Percentiles rank a stretch among this genome's conserved stretches.
These are phyloP conservation scores for Vitis hybrid DNA, from an alignment of 177 flowering plant genomes.

Conservation along the genomic window DNA sequence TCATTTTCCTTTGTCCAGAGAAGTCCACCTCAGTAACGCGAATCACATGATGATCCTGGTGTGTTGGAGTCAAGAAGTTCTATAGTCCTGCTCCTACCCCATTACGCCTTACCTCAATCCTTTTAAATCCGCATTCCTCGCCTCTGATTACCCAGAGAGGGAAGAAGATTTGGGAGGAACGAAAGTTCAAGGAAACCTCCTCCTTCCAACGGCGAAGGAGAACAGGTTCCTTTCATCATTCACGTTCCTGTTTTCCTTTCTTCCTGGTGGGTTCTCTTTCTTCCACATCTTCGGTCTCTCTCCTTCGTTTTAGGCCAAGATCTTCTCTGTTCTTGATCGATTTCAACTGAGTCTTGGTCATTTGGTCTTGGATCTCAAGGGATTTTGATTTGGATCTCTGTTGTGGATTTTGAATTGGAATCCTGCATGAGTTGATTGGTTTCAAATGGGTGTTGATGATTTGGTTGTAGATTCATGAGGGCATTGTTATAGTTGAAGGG, in stretches of 20 bases:
- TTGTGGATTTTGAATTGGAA: neutral
- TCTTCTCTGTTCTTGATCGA: neutral
- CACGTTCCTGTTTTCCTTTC: slow-evolving; percentile 11
- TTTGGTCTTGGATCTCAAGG: neutral
- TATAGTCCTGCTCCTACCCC: too few relatives aligned
- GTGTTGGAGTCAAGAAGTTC: too few relatives aligned
- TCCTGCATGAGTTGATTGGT: neutral
- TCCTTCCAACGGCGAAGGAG: slow-evolving; percentile 12
- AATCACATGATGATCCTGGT: too few relatives aligned
- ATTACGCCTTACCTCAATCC: too few relatives aligned
- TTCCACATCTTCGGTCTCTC: neutral
- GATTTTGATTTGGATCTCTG: neutral
- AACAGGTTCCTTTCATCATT: slow-evolving; percentile 6
- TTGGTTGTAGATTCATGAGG: slow-evolving; percentile 20
- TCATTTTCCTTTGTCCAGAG: too few relatives aligned
- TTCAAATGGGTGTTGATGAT: slow-evolving; percentile 6
- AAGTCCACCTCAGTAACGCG: too few relatives aligned
- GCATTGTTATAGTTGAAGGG: slow-evolving; percentile 13
- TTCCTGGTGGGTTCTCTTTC: neutral
- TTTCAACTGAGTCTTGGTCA: neutral
- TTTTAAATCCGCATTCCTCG: too few relatives aligned
- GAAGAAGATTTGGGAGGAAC: neutral
- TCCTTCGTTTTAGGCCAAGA: neutral
- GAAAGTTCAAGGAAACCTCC: neutral
- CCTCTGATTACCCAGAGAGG: neutral